Percentiles rank a stretch among this genome's conserved stretches.
Conservation (phyloP, 345 rosid genomes). For the Zanthoxylum bungeanum region DNA sequence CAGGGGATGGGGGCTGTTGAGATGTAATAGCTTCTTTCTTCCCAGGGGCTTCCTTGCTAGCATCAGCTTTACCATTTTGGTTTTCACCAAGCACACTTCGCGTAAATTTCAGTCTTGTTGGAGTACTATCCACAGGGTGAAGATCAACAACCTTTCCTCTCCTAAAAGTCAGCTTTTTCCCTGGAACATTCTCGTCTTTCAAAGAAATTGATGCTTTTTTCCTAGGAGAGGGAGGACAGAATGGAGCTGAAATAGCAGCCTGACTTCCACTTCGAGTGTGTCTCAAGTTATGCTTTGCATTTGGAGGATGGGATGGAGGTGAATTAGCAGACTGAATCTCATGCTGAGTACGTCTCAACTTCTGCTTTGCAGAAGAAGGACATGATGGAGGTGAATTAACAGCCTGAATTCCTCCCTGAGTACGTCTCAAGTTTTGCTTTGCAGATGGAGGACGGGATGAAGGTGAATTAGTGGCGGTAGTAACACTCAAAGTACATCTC, state of each 20-base stretch:
- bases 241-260: not conserved
- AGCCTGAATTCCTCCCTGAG: not conserved
- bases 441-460: not conserved
- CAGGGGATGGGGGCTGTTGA: not conserved
- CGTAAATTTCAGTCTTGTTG: conserved; percentile 56
- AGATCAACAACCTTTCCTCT: conserved; percentile 57
- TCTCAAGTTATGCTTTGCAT: conserved; percentile 16
- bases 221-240: not conserved
- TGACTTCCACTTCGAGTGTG: not conserved
- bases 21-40: conserved; percentile 15
- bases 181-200: conserved; percentile 19
- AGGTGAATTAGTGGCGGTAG: conserved; percentile 7
- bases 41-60: conserved; percentile 20
- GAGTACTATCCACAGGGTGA: conserved; percentile 30
- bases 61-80: conserved; percentile 27
- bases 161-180: conserved; percentile 38
- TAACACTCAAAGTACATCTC: conserved; percentile 5
- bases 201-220: conserved; percentile 13
- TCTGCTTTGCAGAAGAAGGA: conserved; percentile 2
- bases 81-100: conserved; percentile 29
- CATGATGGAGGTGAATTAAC: conserved; percentile 1
- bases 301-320: conserved; percentile 3
- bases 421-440: conserved; percentile 13
- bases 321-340: not conserved
- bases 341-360: not conserved